Conservation (phyloP, 441 rosid genomes). For the Aleurites moluccanus region DNA sequence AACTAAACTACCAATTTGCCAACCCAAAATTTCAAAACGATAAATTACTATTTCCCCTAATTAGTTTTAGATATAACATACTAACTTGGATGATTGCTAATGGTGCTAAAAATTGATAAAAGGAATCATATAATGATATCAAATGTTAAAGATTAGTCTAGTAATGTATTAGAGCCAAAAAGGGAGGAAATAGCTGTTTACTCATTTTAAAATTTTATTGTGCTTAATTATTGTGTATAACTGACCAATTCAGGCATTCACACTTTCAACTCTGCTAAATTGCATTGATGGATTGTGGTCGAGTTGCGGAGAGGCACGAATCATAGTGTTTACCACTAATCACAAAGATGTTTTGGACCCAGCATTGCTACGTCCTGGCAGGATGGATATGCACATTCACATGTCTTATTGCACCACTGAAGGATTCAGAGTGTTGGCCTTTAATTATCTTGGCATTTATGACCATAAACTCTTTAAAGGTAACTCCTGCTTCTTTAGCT, state of each 20-base stretch:
- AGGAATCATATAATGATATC: too few relatives aligned
- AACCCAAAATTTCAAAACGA: too few relatives aligned
- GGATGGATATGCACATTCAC: slow-evolving; percentile 69
- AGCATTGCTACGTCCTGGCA: slow-evolving; percentile 61
- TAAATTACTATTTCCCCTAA: too few relatives aligned
- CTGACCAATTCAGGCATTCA: neutral
- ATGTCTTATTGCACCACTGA: slow-evolving; percentile 53
- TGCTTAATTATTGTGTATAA: neutral
- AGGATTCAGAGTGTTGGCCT: slow-evolving; percentile 55
- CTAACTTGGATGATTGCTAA: too few relatives aligned
- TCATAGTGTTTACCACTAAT: slow-evolving; percentile 63
- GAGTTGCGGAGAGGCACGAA: slow-evolving; percentile 59
- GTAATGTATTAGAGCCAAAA: too few relatives aligned
- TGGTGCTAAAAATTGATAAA: too few relatives aligned
- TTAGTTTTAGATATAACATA: too few relatives aligned
- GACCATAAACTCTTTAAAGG: slow-evolving; percentile 39
- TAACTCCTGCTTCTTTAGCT: slow-evolving; percentile 61
- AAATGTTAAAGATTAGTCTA: too few relatives aligned
- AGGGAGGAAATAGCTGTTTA: too few relatives aligned
- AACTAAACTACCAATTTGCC: too few relatives aligned
- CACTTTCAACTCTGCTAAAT: slow-evolving; percentile 56
- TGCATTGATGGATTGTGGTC: slow-evolving; percentile 76
- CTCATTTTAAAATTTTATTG: too few relatives aligned
- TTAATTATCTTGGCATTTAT: slow-evolving; percentile 43
- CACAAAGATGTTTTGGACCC: slow-evolving; percentile 59